Base-by-base conservation (phyloP, 805 yeast species). In the Cyberlindnera euphorbiiphila region DNA sequence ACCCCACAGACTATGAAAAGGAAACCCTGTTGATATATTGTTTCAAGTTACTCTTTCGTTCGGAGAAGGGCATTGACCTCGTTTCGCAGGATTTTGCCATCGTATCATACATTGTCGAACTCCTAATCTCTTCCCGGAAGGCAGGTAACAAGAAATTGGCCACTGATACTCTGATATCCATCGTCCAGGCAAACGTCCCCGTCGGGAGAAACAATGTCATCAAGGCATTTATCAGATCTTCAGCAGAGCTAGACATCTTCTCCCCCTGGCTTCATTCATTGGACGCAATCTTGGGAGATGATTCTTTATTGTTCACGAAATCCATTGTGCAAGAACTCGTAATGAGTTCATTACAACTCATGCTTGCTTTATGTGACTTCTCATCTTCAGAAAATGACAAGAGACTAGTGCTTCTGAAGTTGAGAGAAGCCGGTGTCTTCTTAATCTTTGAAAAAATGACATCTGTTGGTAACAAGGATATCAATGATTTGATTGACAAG, bases 11-110 rank as follows among this genome's bases (percentile, higher is more conserved):
- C 42, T 58, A 61, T 6, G 80, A 73, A 38, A 60, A 61, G 32
- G 84, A 78, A 50, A 70, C 65, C 36, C 56, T 71, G 21, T 61
- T 78, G 11, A 58, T 78, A 13, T 67, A 67, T 15, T 74, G 81
- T 14, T 62, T 76, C 36, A 72, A 71, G 47, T 65, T 72, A 36
- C 53, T 78, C 53, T 66, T 77, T 62, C 72, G 48, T 29, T 36
- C 37, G 5, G 25, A 40, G 4, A 43, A 36, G 20, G 60, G 61
- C 3, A 42, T 53, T 3, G 61, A 57, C 34, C 15, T 47, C 18
- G 36, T 52, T 12, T 48, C 53, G 7, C 59, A 59, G 22, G 44
- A 52, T 16, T 43, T 50, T 12, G 32, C 38, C 2, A 29, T 54
- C 6, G 37, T 57, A 1, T 31, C 39, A 2, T 70, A 72, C 13